phyloP scores from a whole-genome alignment of 345 rosid species.

The Lepidium africanum region DNA sequence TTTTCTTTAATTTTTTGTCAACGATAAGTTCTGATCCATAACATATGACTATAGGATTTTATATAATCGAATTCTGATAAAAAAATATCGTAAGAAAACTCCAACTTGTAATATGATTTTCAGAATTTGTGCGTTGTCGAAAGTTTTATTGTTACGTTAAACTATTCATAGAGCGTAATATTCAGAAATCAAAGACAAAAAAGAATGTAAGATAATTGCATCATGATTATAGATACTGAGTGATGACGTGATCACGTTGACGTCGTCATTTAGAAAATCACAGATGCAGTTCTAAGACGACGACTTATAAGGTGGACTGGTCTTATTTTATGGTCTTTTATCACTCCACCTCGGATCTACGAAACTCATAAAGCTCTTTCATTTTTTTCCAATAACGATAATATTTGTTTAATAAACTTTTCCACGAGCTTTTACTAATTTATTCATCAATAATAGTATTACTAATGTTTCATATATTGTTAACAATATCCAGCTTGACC shows the following conservation, averaged over 20 bases:
- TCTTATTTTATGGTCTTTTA: neutral
- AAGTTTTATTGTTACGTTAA: neutral
- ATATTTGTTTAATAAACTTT: slow-evolving; percentile 4
- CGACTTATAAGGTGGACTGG: neutral
- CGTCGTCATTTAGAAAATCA: slow-evolving; percentile 6
- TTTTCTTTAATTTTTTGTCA: no score
- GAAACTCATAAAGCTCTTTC: neutral
- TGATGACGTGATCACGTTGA: neutral
- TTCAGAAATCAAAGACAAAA: neutral
- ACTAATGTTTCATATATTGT: neutral
- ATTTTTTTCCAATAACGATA: neutral
- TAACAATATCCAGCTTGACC: neutral
- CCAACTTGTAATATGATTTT: neutral
- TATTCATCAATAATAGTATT: neutral
- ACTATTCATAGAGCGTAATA: neutral
- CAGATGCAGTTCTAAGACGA: neutral
- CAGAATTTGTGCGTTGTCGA: neutral
- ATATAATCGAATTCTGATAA: no score
- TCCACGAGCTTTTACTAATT: slow-evolving; percentile 3
- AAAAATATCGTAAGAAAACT: no score
- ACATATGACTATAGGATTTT: no score
- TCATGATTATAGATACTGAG: neutral
- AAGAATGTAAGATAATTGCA: neutral
- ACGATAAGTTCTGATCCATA: no score
- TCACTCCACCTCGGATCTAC: neutral